These are phyloP conservation scores for Solanum hybrid DNA, from an alignment of 305 asterid genomes.

Conservation along the genomic window DNA sequence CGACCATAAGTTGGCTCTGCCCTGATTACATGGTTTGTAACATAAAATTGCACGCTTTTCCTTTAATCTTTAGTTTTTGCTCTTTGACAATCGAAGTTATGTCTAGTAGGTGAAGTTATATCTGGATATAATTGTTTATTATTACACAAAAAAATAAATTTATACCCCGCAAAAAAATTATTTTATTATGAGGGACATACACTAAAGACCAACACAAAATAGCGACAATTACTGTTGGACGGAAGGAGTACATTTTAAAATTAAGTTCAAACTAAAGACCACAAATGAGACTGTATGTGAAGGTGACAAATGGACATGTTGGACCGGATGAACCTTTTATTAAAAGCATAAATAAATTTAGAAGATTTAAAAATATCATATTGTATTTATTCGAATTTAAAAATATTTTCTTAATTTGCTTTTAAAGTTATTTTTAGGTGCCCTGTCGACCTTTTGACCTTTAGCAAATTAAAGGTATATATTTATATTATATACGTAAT, in stretches of 20 bases:
- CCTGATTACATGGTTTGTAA: not conserved
- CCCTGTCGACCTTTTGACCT: not conserved
- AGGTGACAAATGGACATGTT: not conserved
- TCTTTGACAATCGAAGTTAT: no score
- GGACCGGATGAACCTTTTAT: not conserved
- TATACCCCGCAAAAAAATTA: accelerated
- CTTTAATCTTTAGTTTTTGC: no score
- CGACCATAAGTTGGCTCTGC: not conserved
- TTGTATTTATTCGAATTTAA: not conserved
- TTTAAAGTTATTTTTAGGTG: not conserved
- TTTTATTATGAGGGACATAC: not conserved
- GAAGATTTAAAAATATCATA: not conserved
- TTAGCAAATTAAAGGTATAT: not conserved
- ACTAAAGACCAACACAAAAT: no score
- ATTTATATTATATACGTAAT: not conserved
- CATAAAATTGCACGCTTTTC: not conserved
- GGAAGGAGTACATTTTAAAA: not conserved
- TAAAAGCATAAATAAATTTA: no score
- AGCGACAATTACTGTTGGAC: no score
- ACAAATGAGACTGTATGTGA: not conserved
- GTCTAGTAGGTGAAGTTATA: not conserved
- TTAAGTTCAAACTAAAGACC: not conserved
- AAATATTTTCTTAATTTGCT: not conserved
- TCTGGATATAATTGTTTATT: no score
- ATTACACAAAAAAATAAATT: no score